Base-by-base conservation (phyloP, 768 basidiomycete species). In the Boletus speciosus region DNA sequence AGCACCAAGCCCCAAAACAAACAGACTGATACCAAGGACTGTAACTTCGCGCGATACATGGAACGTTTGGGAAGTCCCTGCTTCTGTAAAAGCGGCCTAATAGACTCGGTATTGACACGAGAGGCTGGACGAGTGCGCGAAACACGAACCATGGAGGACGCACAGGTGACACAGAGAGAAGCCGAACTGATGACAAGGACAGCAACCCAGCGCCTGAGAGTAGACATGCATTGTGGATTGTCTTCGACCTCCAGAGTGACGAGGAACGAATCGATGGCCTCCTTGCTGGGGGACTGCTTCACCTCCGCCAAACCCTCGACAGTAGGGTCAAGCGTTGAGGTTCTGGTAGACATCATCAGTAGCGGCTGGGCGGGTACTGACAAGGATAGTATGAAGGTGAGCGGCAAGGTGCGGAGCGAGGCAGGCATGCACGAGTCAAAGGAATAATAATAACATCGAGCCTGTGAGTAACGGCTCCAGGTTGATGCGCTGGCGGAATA, bases 71-170 rank as follows among this genome's bases (percentile, higher is more conserved):
- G 82, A 74, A 39, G 88, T 74, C 0, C 81, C 84, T 1, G 65
- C 61, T 67, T 91, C 88, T 1, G 90, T 81, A 48, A 82, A 83
- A 0, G 81, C 72, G 10, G 85, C 81, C 85, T 85, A 29, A 35
- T 12, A 44, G 3, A 36, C 19, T 19, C 19, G 6, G 55, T 34
- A 32, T 38, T 40, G 16, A 37, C 7, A 19, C 4, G 12, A 50
- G 12, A 14, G 14, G 27, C 16, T 34, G 27, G 47, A 44, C 34
- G 36, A 49, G 7, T 1, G 7, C 5, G 12, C 4, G 25, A 8
- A 14, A 50, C 23, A 74, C 82, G 38, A 50, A 81, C 83, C 64
- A 82, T 72, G 1, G 81, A 83, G 1, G 83, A 84, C 12, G 78
- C 78, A 61, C 77, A 80, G 1, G 83, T 78, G 6, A 77, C 79